Conservation (phyloP, 2,329 filamentous ascomycete genomes). For the Xylariaceae sp. region DNA sequence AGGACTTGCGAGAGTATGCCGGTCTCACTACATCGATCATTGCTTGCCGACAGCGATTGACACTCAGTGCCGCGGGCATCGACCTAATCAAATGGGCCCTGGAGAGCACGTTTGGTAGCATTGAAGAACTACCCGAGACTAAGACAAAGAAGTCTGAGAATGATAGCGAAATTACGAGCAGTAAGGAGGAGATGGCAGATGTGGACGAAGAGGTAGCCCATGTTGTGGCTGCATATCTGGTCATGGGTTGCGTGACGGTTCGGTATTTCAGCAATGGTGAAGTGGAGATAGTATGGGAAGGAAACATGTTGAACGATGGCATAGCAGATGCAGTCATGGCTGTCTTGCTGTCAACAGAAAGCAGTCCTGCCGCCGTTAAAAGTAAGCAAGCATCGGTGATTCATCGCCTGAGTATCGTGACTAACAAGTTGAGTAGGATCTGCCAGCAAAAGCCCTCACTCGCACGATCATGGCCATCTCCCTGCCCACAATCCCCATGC, state of each 20-base stretch:
- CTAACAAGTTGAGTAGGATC: conserved; percentile 43
- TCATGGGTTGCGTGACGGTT: conserved; percentile 92
- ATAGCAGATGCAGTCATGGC: conserved; percentile 97
- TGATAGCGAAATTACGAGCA: conserved; percentile 30
- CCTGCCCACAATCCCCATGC: conserved; percentile 65
- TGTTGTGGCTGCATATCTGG: conserved; percentile 53
- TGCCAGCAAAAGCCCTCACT: conserved; percentile 51
- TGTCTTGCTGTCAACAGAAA: conserved; percentile 86
- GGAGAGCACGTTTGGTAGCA: conserved; percentile 85
- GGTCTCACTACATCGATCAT: conserved; percentile 96
- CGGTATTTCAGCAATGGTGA: conserved; percentile 71
- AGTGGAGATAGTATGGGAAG: conserved; percentile 93
- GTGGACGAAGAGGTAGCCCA: conserved; percentile 60
- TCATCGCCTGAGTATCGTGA: conserved; percentile 5
- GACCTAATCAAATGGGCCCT: conserved; percentile 92
- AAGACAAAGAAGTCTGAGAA: conserved; percentile 39
- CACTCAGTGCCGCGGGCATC: conserved; percentile 78
- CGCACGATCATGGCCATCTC: conserved; percentile 38
- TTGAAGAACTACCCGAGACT: conserved; percentile 63
- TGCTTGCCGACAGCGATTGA: conserved; percentile 84
- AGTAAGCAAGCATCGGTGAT: conserved; percentile 56
- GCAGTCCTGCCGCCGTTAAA: conserved; percentile 89
- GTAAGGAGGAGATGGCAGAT: conserved; percentile 42
- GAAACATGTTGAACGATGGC: conserved; percentile 94
- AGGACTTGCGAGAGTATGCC: conserved; percentile 92